Evolutionary conservation across 1,139 yeast species (phyloP).

Genomic region (Blastobotrys apis): DNA sequence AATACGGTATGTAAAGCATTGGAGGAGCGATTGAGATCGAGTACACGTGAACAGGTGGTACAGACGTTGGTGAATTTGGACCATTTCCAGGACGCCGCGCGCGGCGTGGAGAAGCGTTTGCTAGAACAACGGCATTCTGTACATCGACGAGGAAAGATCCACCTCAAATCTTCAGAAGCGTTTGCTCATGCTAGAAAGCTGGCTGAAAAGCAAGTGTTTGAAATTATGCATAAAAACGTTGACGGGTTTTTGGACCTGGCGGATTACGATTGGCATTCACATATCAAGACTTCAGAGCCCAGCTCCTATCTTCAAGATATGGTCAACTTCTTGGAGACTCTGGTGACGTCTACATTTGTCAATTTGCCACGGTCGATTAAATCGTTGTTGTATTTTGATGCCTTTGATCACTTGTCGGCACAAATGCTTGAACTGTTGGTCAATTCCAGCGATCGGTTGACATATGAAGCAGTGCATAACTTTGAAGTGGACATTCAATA

Average conservation of each 20-base stretch:
- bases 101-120: conserved; percentile 40
- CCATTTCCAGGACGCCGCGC: conserved; percentile 61
- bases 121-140: conserved; percentile 38
- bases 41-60: conserved; percentile 84
- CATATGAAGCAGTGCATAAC: conserved; percentile 50
- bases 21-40: conserved; percentile 55
- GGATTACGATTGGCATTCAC: conserved; percentile 75
- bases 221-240: conserved; percentile 62
- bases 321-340: conserved; percentile 80
- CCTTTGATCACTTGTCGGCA: conserved; percentile 78
- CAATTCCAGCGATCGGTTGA: conserved; percentile 41
- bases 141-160: conserved; percentile 29
- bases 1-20: conserved; percentile 67
- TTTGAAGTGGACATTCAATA: conserved; percentile 60
- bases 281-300: conserved; percentile 52
- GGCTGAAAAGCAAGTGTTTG: conserved; percentile 79
- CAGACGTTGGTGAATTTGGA: conserved; percentile 87
- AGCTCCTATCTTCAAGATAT: conserved; percentile 75
- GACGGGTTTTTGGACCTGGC: conserved; percentile 78
- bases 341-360: conserved; percentile 82
- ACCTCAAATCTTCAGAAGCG: conserved; percentile 49
- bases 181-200: conserved; percentile 61
- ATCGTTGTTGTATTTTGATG: conserved; percentile 74
- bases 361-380: conserved; percentile 76
- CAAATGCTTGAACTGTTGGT: conserved; percentile 61